phyloP scores from a whole-genome alignment of 2,329 filamentous ascomycete genomes.

The Aspergillus bombycis region DNA sequence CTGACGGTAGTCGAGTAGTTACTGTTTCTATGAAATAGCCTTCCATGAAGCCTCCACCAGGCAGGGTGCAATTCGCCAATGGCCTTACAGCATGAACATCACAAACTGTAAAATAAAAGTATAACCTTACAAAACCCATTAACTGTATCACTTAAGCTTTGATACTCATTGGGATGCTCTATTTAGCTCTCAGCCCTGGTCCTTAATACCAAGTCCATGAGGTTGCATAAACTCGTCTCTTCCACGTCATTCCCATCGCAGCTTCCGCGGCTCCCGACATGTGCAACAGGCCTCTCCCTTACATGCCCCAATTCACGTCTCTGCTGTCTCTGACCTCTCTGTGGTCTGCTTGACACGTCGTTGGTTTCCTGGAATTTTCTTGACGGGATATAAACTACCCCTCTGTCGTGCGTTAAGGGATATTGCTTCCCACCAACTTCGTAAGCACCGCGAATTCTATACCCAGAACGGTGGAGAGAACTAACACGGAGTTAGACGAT shows the following conservation, averaged over 20 bases:
- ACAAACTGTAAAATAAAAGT: neutral
- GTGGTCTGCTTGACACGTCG: neutral
- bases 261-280: slow-evolving; percentile 14
- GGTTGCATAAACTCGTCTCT: slow-evolving; percentile 7
- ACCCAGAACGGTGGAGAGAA: neutral
- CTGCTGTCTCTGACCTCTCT: neutral
- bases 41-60: neutral
- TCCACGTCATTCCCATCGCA: slow-evolving; percentile 11
- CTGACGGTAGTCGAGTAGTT: neutral
- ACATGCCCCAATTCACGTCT: neutral
- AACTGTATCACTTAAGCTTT: neutral
- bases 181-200: neutral
- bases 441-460: neutral
- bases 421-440: neutral
- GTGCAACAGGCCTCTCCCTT: neutral
- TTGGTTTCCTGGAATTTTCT: neutral
- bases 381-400: neutral
- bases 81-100: neutral
- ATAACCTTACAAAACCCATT: no score
- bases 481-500: slow-evolving; percentile 17
- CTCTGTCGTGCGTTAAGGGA: neutral
- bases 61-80: neutral
- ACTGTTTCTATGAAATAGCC: neutral
- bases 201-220: neutral
- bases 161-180: neutral